phyloP scores from a whole-genome alignment of 129 eudicot species.

The Centrapalus pauciflorus region DNA sequence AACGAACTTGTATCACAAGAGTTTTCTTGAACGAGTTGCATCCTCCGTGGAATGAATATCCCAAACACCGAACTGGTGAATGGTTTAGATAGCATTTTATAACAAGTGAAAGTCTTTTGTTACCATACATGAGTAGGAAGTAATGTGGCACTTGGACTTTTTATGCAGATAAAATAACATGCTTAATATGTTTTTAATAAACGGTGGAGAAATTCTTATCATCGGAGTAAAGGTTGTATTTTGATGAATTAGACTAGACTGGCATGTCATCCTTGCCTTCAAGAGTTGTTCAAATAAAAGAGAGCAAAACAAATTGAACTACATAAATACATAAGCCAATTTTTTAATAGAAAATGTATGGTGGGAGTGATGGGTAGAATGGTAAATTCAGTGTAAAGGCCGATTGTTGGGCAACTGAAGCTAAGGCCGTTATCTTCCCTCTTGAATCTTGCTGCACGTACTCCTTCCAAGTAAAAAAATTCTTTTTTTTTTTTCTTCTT shows the following conservation, averaged over 20 bases:
- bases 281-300: background rate
- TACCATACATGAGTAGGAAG: too few relatives aligned
- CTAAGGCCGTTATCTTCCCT: slow-evolving; percentile 59
- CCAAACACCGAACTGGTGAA: too few relatives aligned
- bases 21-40: too few relatives aligned
- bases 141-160: too few relatives aligned
- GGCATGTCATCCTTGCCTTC: background rate
- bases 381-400: slow-evolving; percentile 17
- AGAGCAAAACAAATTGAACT: background rate
- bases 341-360: slow-evolving; percentile 10
- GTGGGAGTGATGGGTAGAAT: slow-evolving; percentile 28
- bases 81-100: too few relatives aligned
- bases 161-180: too few relatives aligned
- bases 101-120: too few relatives aligned
- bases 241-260: background rate
- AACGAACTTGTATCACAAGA: too few relatives aligned
- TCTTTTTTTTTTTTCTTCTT: too few relatives aligned
- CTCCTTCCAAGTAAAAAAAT: background rate
- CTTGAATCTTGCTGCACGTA: slow-evolving; percentile 23
- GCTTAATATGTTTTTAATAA: too few relatives aligned
- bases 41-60: too few relatives aligned
- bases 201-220: too few relatives aligned
- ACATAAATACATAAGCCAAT: background rate
- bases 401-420: slow-evolving; percentile 13
- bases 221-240: slow-evolving; percentile 6